Base-by-base conservation (phyloP, 805 yeast species). In the Hanseniaspora mollemarum region DNA sequence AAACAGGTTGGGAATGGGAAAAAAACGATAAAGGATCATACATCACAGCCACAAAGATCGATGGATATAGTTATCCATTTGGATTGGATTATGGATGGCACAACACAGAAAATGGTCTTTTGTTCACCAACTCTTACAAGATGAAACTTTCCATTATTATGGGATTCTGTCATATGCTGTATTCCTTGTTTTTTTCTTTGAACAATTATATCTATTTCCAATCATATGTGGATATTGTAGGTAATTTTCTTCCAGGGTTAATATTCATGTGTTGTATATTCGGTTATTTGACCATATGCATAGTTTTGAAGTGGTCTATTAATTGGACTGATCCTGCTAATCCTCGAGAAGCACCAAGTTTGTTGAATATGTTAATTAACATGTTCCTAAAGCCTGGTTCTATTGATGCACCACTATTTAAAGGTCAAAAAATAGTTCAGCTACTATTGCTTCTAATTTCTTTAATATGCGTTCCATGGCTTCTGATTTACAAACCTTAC, bases 11-110 rank as follows among this genome's bases (percentile, higher is more conserved):
- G 97, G 72, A 75, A 59, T 92, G 95, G 94, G 75, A 74, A 46
- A 65, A 72, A 70, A 70, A 77, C 56, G 94, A 94, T 22, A 84
- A 84, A 38, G 32, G 29, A 18, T 2, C 13, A 4, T 62, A 78
- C 3, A 73, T 88, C 52, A 73, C 71, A 42, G 96, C 87, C 12
- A 71, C 71, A 33, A 73, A 75, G 58, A 71, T 71, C 13, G 86
- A 90, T 8, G 45, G 41, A 3, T 35, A 42, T 22, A 78, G 78
- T 12, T 92, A 92, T 62, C 70, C 81, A 4, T 70, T 92, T 62
- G 99, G 99, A 48, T 67, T 92, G 48, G 99, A 92, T 67, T 84
- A 82, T 56, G 84, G 82, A 10, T 92, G 99, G 99, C 99, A 92
- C 66, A 96, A 96, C 16, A 76, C 97, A 37, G 98, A 92, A 58